Evolutionary conservation across 768 basidiomycete genomes (phyloP), one percentile per base, ranked within the genome.

Genomic region (Kwoniella pini): DNA sequence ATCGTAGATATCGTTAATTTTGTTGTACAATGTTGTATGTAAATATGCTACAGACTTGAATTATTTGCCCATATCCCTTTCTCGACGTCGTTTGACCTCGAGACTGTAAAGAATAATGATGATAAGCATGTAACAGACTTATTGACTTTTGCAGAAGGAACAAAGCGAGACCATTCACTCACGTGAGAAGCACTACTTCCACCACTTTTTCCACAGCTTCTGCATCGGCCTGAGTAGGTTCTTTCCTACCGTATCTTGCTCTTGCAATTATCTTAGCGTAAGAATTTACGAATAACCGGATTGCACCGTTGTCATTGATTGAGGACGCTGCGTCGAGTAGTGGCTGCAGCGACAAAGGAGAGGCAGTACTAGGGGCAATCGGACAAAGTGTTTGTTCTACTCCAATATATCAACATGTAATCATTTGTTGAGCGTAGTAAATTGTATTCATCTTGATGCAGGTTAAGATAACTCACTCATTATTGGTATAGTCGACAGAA

Each of bases 151-250:
- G 33, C 7, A 36, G 15, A 15, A 15, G 33, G 15, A 36, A 36
- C 33, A 15, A 36, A 7, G 33, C 33, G 15, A 15, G 15, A 15
- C 40, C 5, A 42, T 42, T 4, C 7, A 74, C 72, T 62, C 57
- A 74, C 69, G 73, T 67, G 21, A 71, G 54, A 38, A 72, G 49
- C 4, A 76, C 60, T 24, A 75, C 61, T 44, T 72, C 68, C 4
- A 76, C 69, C 12, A 78, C 58, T 60, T 72, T 75, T 46, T 74
- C 65, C 30, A 61, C 65, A 15, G 72, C 69, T 48, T 66, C 72
- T 13, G 72, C 75, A 43, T 76, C 71, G 24, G 52, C 60, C 53
- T 74, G 75, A 24, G 24, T 62, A 26, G 77, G 77, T 51, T 78
- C 77, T 13, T 65, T 60, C 13, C 68, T 63, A 11, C 63, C 68